These are phyloP conservation scores for Pseudonitzschia delicatissima DNA, from an alignment of 108 stramenopile genomes.

Conservation along the genomic window DNA sequence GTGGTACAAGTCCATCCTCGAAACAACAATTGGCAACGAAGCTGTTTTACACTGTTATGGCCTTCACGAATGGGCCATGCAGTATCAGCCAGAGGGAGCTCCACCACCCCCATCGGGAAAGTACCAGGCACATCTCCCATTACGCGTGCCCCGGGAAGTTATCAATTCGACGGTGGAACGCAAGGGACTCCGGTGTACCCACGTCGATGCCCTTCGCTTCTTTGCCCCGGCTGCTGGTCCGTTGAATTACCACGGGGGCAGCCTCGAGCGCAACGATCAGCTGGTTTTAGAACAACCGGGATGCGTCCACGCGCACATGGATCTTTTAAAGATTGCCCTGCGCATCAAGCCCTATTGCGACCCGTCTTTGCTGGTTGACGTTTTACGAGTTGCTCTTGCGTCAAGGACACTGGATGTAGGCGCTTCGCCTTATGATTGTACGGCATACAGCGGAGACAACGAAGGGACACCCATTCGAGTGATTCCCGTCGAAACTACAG, in stretches of 20 bases:
- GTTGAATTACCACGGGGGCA: conserved; percentile 61
- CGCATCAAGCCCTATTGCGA: conserved; percentile 72
- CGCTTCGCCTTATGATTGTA: conserved; percentile 89
- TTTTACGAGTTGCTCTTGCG: conserved; percentile 64
- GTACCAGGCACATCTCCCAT: conserved; percentile 76
- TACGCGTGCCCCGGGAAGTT: conserved; percentile 68
- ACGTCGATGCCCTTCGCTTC: conserved; percentile 92
- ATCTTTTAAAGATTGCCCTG: conserved; percentile 86
- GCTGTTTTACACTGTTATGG: conserved; percentile 89
- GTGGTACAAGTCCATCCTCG: conserved; percentile 72
- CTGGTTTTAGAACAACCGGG: conserved; percentile 50
- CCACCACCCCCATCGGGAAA: conserved; percentile 46
- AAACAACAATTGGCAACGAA: conserved; percentile 54
- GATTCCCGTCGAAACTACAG: conserved; percentile 81
- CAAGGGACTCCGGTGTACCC: conserved; percentile 83
- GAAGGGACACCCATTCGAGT: conserved; percentile 28
- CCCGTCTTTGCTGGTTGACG: conserved; percentile 49
- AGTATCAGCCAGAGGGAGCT: conserved; percentile 71
- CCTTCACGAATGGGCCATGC: conserved; percentile 98
- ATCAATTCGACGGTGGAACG: conserved; percentile 86
- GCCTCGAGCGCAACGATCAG: conserved; percentile 55
- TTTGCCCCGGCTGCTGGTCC: conserved; percentile 86
- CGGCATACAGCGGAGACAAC: conserved; percentile 32
- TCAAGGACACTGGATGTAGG: conserved; percentile 86
- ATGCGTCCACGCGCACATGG: conserved; percentile 95